phyloP scores from a whole-genome alignment of 129 eudicot species.

The Helichrysum umbraculigerum region DNA sequence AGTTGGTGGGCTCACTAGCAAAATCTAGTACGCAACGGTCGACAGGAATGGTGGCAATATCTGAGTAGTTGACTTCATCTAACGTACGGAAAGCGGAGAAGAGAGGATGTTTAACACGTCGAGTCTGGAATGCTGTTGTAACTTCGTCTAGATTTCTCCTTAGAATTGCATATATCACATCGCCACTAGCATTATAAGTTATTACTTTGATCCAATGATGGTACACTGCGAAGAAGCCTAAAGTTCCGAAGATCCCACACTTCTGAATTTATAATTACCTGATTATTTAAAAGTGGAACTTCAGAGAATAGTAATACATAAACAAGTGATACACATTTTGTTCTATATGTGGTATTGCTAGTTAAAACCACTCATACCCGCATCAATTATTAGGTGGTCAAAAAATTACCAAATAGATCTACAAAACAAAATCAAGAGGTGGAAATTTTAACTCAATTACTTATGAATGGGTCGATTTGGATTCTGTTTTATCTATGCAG shows the following conservation, averaged over 20 bases:
- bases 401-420: neutral
- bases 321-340: neutral
- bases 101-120: constrained; percentile 86
- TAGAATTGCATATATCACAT: constrained; percentile 83
- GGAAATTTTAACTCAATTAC: neutral
- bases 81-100: constrained; percentile 90
- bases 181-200: constrained; percentile 85
- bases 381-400: neutral
- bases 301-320: constrained; percentile 2
- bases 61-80: constrained; percentile 90
- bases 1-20: constrained; percentile 88
- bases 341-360: neutral
- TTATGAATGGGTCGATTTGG: neutral
- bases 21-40: constrained; percentile 94
- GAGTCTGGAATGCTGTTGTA: constrained; percentile 70
- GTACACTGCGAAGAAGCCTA: constrained; percentile 90
- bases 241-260: constrained; percentile 94
- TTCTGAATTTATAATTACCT: constrained; percentile 96
- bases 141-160: constrained; percentile 90
- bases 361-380: neutral
- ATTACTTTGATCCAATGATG: constrained; percentile 80
- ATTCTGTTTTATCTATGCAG: neutral
- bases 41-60: constrained; percentile 87
- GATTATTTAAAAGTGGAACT: constrained; percentile 14
- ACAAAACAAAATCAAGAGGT: neutral